Base-by-base conservation (phyloP, 495 filamentous ascomycete species). In the Aspergillus carlsbadensis region DNA sequence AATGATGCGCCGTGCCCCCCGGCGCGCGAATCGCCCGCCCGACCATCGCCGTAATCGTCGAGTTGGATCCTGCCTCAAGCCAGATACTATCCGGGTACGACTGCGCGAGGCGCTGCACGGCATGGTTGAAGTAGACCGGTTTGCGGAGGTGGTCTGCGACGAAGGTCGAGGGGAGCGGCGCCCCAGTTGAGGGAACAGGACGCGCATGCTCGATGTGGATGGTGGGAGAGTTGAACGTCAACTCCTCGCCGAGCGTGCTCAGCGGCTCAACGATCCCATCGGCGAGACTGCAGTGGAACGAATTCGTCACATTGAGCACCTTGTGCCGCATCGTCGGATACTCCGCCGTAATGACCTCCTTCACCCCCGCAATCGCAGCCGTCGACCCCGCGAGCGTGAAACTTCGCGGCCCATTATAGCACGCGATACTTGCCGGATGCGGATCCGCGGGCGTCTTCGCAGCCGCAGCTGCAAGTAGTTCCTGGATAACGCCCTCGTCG, bases 51-150 rank as follows among this genome's bases (percentile, higher is more conserved):
- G 71, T 78, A 31, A 82, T 69, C 1, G 72, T 67, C 0, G 78
- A 78, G 29, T 61, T 65, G 1, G 77, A 79, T 0, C 80, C 80
- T 10, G 78, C 78, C 50, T 84, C 81, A 0, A 83, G 65, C 64
- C 68, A 83, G 11, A 75, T 68, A 15, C 64, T 66, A 0, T 57
- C 22, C 0, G 68, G 63, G 34, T 70, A 67, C 1, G 64, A 24
- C 24, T 71, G 42, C 0, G 66, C 54, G 0, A 83, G 58, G 36
- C 79, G 54, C 42, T 75, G 63, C 0, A 83, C 63, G 0, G 80
- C 79, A 14, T 79, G 66, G 10, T 68, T 46, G 56, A 83, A 84
- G 59, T 60, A 79, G 1, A 84, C 81, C 0, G 81, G 77, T 1
- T 73, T 61, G 7, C 80, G 68, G 58, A 73, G 74, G 43, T 84